Conservation (phyloP, 805 yeast species). For the Candida silvicultrix region DNA sequence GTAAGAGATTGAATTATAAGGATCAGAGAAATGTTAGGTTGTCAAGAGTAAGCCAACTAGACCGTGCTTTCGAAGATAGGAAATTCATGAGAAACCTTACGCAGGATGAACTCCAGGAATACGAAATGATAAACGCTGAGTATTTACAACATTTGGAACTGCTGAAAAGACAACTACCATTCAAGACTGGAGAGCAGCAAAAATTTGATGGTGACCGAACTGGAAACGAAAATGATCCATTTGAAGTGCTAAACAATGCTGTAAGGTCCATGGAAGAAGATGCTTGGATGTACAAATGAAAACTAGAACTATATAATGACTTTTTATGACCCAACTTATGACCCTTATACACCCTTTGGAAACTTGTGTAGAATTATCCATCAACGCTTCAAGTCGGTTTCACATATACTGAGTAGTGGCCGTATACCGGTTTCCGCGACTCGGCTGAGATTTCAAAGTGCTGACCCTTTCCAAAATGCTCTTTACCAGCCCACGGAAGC, state of each 20-base stretch:
- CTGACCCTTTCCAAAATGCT: neutral
- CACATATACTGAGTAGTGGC: neutral
- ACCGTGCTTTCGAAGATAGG: constrained; percentile 14
- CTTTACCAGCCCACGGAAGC: neutral
- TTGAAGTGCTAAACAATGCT: too few species aligned
- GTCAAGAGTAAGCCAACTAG: constrained; percentile 15
- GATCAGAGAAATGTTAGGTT: constrained; percentile 20
- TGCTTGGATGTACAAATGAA: too few species aligned
- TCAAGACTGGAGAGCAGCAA: too few species aligned
- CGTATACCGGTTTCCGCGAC: neutral
- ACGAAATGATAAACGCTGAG: constrained; percentile 13
- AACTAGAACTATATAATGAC: too few species aligned
- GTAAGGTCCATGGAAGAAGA: too few species aligned
- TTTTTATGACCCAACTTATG: too few species aligned
- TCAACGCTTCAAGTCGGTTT: too few species aligned
- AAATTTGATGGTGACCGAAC: too few species aligned
- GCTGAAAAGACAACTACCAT: neutral
- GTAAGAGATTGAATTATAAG: constrained; percentile 15
- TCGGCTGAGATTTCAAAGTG: neutral
- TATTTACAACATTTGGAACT: neutral
- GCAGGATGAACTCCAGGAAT: constrained; percentile 12
- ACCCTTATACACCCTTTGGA: too few species aligned
- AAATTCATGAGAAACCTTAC: constrained; percentile 12
- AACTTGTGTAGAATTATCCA: too few species aligned
- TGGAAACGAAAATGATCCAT: too few species aligned